These are phyloP conservation scores for Paramyrothecium sp. DNA, from an alignment of 2,329 filamentous ascomycete genomes.

Conservation along the genomic window DNA sequence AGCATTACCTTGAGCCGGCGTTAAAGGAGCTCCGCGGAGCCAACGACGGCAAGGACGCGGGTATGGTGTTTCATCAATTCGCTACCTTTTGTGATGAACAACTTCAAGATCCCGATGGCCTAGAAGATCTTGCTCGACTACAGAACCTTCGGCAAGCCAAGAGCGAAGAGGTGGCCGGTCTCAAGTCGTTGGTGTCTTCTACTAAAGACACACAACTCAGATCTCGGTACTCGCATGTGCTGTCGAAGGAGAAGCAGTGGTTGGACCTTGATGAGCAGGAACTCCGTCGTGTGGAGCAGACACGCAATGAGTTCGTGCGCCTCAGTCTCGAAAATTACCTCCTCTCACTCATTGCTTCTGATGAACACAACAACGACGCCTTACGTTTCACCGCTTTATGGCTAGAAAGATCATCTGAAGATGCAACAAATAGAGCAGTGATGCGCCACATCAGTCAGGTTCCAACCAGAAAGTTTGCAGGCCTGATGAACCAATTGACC, in stretches of 20 bases:
- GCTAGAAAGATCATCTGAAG: constrained; percentile 81
- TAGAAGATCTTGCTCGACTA: constrained; percentile 82
- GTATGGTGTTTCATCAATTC: constrained; percentile 91
- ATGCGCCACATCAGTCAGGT: constrained; percentile 68
- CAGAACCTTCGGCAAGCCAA: constrained; percentile 79
- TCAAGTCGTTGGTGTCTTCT: constrained; percentile 59
- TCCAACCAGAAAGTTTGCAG: constrained; percentile 86
- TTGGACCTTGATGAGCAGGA: constrained; percentile 88
- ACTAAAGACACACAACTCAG: constrained; percentile 52
- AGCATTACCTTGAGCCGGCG: constrained; percentile 80
- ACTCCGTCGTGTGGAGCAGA: constrained; percentile 73
- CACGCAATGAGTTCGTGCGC: constrained; percentile 78
- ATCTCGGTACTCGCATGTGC: constrained; percentile 56
- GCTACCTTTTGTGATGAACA: constrained; percentile 94
- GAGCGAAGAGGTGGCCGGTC: constrained; percentile 73
- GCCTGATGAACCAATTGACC: constrained; percentile 92
- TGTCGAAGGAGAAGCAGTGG: constrained; percentile 79
- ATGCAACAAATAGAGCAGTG: constrained; percentile 76
- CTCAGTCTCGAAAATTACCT: constrained; percentile 93
- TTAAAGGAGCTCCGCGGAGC: constrained; percentile 75
- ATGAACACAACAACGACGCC: constrained; percentile 85
- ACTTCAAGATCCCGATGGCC: constrained; percentile 78
- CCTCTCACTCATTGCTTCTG: constrained; percentile 77
- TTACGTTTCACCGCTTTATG: constrained; percentile 92
- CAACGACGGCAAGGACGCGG: constrained; percentile 69